Evolutionary conservation across 441 rosid species (phyloP).

Genomic region (Geranium incanum): DNA sequence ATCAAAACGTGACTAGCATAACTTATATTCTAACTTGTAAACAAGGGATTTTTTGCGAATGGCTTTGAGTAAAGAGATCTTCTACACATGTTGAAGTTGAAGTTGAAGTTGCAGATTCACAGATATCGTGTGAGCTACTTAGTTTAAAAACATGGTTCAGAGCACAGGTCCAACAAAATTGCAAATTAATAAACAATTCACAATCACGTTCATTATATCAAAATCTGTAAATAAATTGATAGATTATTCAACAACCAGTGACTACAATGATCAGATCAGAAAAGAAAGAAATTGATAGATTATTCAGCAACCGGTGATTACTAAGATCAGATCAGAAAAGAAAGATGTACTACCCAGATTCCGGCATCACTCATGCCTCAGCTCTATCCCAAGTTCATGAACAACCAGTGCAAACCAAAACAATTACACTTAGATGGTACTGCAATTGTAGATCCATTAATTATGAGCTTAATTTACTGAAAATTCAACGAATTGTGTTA

Average conservation of each 20-base stretch:
- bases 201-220: not conserved
- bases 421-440: not conserved
- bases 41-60: too few species aligned
- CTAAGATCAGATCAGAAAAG: slow-evolving; percentile 4
- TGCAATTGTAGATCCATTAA: not conserved
- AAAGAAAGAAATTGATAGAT: not conserved
- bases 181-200: not conserved
- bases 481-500: not conserved
- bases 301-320: not conserved
- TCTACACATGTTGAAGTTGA: too few species aligned
- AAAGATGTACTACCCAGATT: not conserved
- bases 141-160: not conserved
- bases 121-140: not conserved
- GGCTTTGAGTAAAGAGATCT: too few species aligned
- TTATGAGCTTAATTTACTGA: not conserved
- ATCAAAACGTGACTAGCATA: too few species aligned
- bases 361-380: not conserved
- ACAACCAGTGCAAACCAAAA: not conserved
- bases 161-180: not conserved
- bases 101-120: not conserved
- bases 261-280: too few species aligned
- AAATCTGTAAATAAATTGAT: not conserved
- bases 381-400: not conserved
- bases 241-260: not conserved
- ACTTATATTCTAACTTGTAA: too few species aligned